A percentile compares a stretch with the other conserved stretches of the same genome.
Conservation (phyloP, 495 filamentous ascomycete species). For the Penicillium ochrochloron region DNA sequence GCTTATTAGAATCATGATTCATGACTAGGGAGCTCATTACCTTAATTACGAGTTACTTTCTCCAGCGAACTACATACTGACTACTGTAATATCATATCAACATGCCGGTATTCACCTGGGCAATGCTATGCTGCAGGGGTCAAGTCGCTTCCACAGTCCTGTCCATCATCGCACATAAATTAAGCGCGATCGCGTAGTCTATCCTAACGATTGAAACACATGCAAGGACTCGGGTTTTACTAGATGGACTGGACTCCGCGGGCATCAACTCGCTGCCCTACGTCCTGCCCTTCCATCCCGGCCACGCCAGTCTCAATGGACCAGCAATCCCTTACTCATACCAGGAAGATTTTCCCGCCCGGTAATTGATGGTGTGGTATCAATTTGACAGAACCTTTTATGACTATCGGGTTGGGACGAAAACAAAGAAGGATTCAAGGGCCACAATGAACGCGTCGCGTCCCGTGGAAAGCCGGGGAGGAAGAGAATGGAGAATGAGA, state of each 20-base stretch:
- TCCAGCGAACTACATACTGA: not conserved
- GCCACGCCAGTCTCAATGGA: slow-evolving; percentile 11
- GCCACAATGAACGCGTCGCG: slow-evolving; percentile 7
- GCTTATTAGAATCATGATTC: slow-evolving; percentile 1
- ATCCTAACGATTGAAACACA: slow-evolving; percentile 8
- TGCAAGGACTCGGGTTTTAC: slow-evolving; percentile 5
- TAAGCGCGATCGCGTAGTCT: slow-evolving; percentile 12
- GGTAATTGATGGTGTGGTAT: not conserved
- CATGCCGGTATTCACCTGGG: slow-evolving; percentile 5
- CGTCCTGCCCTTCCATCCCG: not conserved
- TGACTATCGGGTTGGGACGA: not conserved
- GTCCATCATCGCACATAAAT: slow-evolving; percentile 12
- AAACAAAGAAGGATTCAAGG: not conserved
- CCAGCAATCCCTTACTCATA: slow-evolving; percentile 23
- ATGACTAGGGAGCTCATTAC: not conserved
- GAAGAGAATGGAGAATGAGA: slow-evolving; percentile 8
- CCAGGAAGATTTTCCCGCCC: not conserved
- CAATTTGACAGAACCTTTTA: not conserved
- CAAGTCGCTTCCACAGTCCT: not conserved
- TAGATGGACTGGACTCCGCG: not conserved
- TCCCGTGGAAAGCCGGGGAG: slow-evolving; percentile 3
- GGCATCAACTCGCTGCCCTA: slow-evolving; percentile 3
- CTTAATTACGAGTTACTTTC: not conserved
- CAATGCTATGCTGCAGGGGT: slow-evolving; percentile 18
- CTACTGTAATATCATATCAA: not conserved